phyloP scores from a whole-genome alignment of 2,329 filamentous ascomycete species.

The Lachnellula hyalina region DNA sequence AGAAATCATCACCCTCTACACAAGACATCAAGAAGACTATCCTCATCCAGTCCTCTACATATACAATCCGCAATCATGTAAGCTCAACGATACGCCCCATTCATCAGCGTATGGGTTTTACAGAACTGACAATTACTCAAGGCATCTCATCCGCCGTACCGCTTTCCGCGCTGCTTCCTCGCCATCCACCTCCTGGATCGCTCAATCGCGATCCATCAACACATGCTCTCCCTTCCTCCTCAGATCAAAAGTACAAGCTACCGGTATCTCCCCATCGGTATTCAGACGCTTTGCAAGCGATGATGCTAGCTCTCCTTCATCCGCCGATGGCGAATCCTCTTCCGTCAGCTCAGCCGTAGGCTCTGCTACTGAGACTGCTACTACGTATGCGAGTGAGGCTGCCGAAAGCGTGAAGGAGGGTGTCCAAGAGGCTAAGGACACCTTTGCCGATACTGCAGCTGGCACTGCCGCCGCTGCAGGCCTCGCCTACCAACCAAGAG shows the following conservation, averaged over 20 bases:
- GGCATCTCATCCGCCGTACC: constrained; percentile 45
- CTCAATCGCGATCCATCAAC: constrained; percentile 27
- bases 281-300: constrained; percentile 46
- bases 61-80: constrained; percentile 22
- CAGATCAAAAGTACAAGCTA: constrained; percentile 30
- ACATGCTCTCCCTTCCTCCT: constrained; percentile 37
- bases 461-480: constrained; percentile 12
- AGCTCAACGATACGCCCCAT: constrained; percentile 5
- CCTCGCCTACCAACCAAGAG: neutral
- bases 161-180: constrained; percentile 50
- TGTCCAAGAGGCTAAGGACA: constrained; percentile 6
- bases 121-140: constrained; percentile 13
- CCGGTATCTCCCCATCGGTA: constrained; percentile 31
- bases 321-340: constrained; percentile 16
- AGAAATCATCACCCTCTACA: constrained; percentile 9
- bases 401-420: constrained; percentile 8
- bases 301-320: constrained; percentile 29
- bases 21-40: constrained; percentile 7
- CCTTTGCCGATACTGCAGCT: constrained; percentile 1
- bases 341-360: constrained; percentile 20
- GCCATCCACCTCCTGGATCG: no score
- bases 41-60: constrained; percentile 11
- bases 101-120: neutral
- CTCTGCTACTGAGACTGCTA: constrained; percentile 16
- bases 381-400: constrained; percentile 11